Base-by-base conservation (phyloP, 1,284 basidiomycete genomes). In the Melanopsichium pennsylvanicum region DNA sequence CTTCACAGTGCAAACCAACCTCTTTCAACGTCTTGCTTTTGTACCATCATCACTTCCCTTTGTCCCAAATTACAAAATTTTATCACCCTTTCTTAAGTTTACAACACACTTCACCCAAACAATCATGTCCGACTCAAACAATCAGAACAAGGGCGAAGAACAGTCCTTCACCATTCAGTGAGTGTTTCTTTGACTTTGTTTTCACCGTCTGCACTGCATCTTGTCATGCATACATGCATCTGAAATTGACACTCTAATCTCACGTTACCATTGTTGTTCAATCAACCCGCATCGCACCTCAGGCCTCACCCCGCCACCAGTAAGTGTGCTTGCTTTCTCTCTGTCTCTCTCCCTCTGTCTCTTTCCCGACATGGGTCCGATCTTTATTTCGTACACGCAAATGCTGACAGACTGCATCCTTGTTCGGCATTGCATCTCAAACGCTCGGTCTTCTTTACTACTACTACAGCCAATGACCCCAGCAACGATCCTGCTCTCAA, bases 81-180 rank as follows among this genome's bases (percentile, higher is more conserved):
- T 19, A 42, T n/a, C 40, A 16, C 13, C 40, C 15, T 8, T 21
- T 11, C 12, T n/a, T n/a, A n/a, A n/a, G n/a, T n/a, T n/a, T n/a
- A n/a, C n/a, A 19, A 26, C 25, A 32, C 10, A 18, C 11, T 31
- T 42, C 18, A 27, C 3, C 25, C 12, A n/a, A 43, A 34, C 31
- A 12, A 55, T 22, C 55, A 70, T 70, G 67, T 70, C 67, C 35
- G 60, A 70, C 66, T 56, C 54, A 21, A 58, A 26, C 48, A 41
- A 56, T 21, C 54, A 68, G 41, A 70, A 60, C 57, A 60, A 63
- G 46, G 47, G 45, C 59, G 69, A 71, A 31, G 63, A 72, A 54
- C 70, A 68, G 48, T 61, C 64, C 43, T 72, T 72, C 50, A 43
- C 60, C 59, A 72, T 72, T 56, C 70, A 72, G 67, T 60, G 48